Conservation (phyloP, 257 asterid species). For the Eucommia ulmoides region DNA sequence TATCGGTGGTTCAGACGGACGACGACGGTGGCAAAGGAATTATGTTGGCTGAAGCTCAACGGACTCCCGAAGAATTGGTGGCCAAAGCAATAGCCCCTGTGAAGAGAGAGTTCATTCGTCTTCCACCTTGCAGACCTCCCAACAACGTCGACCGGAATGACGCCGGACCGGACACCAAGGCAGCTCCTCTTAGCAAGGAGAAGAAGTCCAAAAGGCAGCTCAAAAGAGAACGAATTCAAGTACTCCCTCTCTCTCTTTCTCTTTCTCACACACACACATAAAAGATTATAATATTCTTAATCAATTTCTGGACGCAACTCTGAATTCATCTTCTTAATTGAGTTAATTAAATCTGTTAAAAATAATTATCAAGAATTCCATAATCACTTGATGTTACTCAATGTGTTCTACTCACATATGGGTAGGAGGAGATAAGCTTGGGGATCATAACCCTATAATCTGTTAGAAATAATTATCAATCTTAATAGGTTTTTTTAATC, state of each 20-base stretch:
- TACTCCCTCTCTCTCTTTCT: conserved; percentile 5
- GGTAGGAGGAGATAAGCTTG: too few relatives aligned
- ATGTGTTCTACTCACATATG: too few relatives aligned
- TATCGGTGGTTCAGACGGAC: too few relatives aligned
- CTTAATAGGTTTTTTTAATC: too few relatives aligned
- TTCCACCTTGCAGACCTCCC: conserved; percentile 52
- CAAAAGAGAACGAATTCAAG: conserved; percentile 89
- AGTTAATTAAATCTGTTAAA: not conserved
- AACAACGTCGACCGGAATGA: conserved; percentile 12
- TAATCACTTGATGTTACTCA: too few relatives aligned
- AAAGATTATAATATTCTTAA: too few relatives aligned
- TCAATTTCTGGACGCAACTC: not conserved
- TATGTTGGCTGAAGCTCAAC: conserved; percentile 6
- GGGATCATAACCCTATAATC: too few relatives aligned
- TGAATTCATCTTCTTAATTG: not conserved
- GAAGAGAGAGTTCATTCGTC: conserved; percentile 49
- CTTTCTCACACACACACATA: not conserved
- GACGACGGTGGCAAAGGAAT: conserved; percentile 3
- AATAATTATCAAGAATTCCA: too few relatives aligned
- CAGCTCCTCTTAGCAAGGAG: conserved; percentile 44
- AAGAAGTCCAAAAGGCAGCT: conserved; percentile 91
- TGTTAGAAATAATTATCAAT: too few relatives aligned
- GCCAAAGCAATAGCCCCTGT: conserved; percentile 86
- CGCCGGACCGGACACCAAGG: conserved; percentile 14
- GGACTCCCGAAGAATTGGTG: conserved; percentile 54